Conservation (phyloP, 2,329 filamentous ascomycete species). For the Ophiostoma populinum region DNA sequence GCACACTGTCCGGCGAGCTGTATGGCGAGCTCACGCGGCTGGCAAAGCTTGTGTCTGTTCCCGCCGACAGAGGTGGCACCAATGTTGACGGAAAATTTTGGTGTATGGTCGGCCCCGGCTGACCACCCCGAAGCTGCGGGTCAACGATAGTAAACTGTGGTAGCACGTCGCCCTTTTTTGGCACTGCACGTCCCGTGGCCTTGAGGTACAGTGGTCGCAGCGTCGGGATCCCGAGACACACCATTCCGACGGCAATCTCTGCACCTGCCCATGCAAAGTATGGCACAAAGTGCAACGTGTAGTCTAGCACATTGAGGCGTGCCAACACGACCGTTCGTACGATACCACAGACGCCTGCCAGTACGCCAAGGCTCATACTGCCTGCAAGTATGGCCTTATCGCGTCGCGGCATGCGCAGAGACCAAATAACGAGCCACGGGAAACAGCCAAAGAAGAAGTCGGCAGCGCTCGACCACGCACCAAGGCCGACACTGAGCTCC, state of each 20-base stretch:
- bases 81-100: too few species aligned
- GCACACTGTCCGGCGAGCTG: constrained; percentile 1
- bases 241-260: constrained; percentile 22
- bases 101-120: too few species aligned
- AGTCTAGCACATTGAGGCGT: constrained; percentile 14
- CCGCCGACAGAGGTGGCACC: too few species aligned
- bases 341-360: constrained; percentile 16
- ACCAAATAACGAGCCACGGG: constrained; percentile 28
- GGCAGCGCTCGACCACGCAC: constrained; percentile 21
- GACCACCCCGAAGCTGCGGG: too few species aligned
- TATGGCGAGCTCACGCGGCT: neutral
- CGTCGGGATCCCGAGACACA: constrained; percentile 24
- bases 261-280: constrained; percentile 19
- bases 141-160: too few species aligned
- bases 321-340: constrained; percentile 16
- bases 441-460: constrained; percentile 24
- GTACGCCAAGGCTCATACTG: constrained; percentile 19
- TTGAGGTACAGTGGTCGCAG: constrained; percentile 23
- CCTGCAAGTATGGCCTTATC: constrained; percentile 26
- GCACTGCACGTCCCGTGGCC: too few species aligned
- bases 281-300: constrained; percentile 11
- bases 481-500: constrained; percentile 20
- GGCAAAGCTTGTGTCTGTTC: neutral
- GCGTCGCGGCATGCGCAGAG: constrained; percentile 25
- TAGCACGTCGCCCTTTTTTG: neutral